Evolutionary conservation across 1,139 yeast genomes (phyloP).

Genomic region (Yamadazyma songkhlaensis): DNA sequence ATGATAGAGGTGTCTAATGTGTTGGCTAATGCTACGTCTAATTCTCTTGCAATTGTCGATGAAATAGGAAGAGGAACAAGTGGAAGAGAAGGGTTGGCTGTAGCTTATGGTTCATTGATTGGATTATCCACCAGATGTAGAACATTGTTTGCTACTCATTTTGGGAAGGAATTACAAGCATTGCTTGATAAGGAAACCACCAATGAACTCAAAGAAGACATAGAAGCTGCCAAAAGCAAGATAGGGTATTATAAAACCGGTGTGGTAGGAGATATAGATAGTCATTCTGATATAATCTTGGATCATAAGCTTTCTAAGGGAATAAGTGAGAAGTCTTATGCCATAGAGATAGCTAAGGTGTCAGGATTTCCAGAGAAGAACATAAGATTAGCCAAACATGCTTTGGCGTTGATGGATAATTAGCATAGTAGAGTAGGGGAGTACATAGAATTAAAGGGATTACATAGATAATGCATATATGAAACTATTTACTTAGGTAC

Average conservation of each 20-base stretch:
- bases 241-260: conserved; percentile 54
- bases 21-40: conserved; percentile 67
- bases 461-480: neutral
- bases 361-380: conserved; percentile 82
- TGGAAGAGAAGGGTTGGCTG: conserved; percentile 82
- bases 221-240: conserved; percentile 12
- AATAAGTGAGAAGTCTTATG: conserved; percentile 74
- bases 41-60: conserved; percentile 84
- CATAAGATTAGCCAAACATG: conserved; percentile 46
- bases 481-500: too few relatives aligned
- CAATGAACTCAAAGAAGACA: too few relatives aligned
- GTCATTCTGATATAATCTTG: conserved; percentile 35
- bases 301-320: conserved; percentile 71
- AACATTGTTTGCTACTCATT: conserved; percentile 91
- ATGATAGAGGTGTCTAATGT: conserved; percentile 93
- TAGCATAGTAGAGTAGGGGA: neutral
- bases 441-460: neutral
- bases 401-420: conserved; percentile 18
- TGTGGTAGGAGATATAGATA: conserved; percentile 23
- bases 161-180: conserved; percentile 62
- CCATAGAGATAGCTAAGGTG: conserved; percentile 74
- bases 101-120: conserved; percentile 78
- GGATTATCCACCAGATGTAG: conserved; percentile 63
- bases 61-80: conserved; percentile 98
- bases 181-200: conserved; percentile 16